phyloP scores from a whole-genome alignment of 2,329 filamentous ascomycete genomes.

The Aspergillus ustus region DNA sequence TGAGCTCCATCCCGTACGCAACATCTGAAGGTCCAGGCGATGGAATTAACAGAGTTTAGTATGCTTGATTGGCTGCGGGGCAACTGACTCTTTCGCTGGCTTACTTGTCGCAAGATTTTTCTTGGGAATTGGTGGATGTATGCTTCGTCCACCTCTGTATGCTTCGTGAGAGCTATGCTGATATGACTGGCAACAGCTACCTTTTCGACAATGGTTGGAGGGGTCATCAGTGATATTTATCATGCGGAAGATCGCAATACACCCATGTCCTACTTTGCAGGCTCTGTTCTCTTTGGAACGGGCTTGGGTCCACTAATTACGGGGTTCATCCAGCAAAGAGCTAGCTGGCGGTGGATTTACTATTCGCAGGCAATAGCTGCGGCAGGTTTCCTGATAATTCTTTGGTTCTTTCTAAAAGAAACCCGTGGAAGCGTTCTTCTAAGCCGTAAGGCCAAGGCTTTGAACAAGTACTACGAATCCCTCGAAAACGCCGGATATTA shows the following conservation, averaged over 20 bases:
- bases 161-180: background rate
- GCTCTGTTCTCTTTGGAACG: conserved; percentile 75
- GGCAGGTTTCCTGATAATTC: conserved; percentile 64
- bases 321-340: conserved; percentile 69
- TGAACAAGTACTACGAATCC: conserved; percentile 81
- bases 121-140: conserved; percentile 72
- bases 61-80: conserved; percentile 73
- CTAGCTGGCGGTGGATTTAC: conserved; percentile 84
- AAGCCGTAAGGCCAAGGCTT: conserved; percentile 70
- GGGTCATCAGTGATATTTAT: conserved; percentile 86
- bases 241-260: conserved; percentile 78
- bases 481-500: conserved; percentile 69
- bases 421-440: conserved; percentile 81
- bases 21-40: background rate
- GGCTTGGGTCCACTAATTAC: conserved; percentile 76
- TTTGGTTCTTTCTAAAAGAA: conserved; percentile 76
- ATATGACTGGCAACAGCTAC: conserved; percentile 43
- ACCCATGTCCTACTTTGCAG: conserved; percentile 87
- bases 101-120: conserved; percentile 78
- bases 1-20: conserved; percentile 10
- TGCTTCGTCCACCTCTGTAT: conserved; percentile 34
- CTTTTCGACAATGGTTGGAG: conserved; percentile 88
- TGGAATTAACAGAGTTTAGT: conserved; percentile 29
- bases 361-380: conserved; percentile 80
- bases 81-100: conserved; percentile 68